Percentiles rank a stretch among this genome's conserved stretches.
Evolutionary conservation across 2,329 filamentous ascomycete species (phyloP).

Genomic region (Fusarium dlaminii): DNA sequence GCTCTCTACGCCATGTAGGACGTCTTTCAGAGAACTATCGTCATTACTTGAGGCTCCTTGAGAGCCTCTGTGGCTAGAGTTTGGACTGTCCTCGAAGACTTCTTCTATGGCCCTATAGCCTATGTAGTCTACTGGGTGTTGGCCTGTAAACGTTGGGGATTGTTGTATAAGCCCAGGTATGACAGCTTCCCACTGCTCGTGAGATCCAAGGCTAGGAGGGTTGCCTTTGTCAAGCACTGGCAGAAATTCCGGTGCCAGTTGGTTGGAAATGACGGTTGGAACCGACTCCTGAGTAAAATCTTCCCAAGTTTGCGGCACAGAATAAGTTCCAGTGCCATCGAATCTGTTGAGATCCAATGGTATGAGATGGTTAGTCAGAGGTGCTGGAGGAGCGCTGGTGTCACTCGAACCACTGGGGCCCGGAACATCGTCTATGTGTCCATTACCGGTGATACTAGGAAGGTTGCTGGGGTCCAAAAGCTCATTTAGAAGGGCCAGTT

Average conservation of each 20-base stretch:
- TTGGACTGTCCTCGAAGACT: not conserved
- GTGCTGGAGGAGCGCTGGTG: not conserved
- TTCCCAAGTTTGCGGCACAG: not conserved
- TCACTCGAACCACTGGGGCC: not conserved
- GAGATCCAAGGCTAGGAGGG: not conserved
- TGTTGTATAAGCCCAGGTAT: not conserved
- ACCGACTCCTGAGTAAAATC: not conserved
- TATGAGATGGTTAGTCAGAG: not conserved
- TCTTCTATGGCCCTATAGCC: constrained; percentile 8
- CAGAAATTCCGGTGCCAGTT: not conserved
- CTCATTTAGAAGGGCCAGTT: constrained; percentile 52
- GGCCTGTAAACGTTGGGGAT: not conserved
- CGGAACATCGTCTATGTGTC: not conserved
- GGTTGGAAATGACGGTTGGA: not conserved
- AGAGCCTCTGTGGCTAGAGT: not conserved
- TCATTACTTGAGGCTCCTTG: not conserved
- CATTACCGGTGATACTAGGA: not conserved
- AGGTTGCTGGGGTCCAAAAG: constrained; percentile 45
- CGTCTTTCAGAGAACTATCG: constrained; percentile 8
- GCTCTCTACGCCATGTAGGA: constrained; percentile 26
- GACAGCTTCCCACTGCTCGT: not conserved
- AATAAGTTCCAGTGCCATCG: not conserved
- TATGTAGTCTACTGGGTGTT: not conserved
- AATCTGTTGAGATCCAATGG: not conserved
- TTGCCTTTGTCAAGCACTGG: not conserved